These are phyloP conservation scores for Ustilago trichophora DNA, from an alignment of 1,284 basidiomycete species.

Conservation along the genomic window DNA sequence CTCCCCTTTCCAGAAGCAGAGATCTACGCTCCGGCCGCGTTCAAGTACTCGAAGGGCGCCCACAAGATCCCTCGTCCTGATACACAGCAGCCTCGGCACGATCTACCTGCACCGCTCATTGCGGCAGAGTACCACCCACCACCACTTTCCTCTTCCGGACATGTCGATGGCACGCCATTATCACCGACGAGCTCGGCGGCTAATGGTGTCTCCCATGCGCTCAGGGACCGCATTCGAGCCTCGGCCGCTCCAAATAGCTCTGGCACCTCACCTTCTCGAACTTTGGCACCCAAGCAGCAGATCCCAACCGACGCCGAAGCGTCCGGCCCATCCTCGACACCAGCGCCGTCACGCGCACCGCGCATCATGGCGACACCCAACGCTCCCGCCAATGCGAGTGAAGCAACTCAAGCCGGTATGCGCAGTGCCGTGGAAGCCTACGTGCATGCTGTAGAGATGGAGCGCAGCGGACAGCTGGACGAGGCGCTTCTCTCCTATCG, in stretches of 20 bases:
- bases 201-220: conserved; percentile 20
- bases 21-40: conserved; percentile 44
- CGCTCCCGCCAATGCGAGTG: conserved; percentile 26
- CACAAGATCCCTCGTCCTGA: conserved; percentile 28
- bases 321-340: conserved; percentile 1
- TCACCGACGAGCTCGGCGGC: conserved; percentile 11
- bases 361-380: conserved; percentile 26
- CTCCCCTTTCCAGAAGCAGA: conserved; percentile 39
- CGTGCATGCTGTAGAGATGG: conserved; percentile 51
- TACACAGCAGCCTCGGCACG: background rate
- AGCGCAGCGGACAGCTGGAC: conserved; percentile 50
- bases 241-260: conserved; percentile 23
- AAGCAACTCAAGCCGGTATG: conserved; percentile 32
- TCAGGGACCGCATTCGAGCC: conserved; percentile 18
- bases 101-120: conserved; percentile 20
- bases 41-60: conserved; percentile 47
- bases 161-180: background rate
- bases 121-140: conserved; percentile 17
- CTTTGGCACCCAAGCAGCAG: conserved; percentile 6
- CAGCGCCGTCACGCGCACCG: conserved; percentile 5
- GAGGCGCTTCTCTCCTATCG: conserved; percentile 52
- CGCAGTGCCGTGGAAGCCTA: conserved; percentile 50
- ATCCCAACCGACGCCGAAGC: background rate
- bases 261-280: conserved; percentile 1
- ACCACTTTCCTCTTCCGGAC: background rate